phyloP scores from a whole-genome alignment of 768 basidiomycete genomes.

The Tulasnella sp. region DNA sequence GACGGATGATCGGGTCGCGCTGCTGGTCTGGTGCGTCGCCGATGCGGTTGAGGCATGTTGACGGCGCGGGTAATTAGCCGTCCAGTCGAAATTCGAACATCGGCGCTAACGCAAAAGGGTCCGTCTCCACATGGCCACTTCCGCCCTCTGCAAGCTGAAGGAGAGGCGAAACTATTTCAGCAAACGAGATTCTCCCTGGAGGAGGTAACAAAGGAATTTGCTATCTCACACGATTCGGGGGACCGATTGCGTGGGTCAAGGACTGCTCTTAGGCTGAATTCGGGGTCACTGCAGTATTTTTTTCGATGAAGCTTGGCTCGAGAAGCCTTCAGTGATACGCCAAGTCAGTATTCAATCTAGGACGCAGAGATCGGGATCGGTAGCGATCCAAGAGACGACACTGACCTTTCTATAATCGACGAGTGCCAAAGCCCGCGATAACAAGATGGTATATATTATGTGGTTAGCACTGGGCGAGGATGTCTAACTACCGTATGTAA shows the following conservation, averaged over 20 bases:
- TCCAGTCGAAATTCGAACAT: background rate
- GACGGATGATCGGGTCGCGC: background rate
- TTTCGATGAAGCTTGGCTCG: no score
- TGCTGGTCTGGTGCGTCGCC: background rate
- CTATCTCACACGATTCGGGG: no score
- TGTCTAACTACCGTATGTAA: background rate
- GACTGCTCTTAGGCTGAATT: no score
- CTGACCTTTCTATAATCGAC: background rate
- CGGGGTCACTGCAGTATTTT: no score
- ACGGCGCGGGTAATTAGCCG: background rate
- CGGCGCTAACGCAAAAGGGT: background rate
- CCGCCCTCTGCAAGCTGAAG: no score
- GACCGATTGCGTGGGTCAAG: no score
- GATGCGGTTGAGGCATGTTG: background rate
- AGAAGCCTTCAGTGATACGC: no score
- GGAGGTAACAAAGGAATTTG: no score
- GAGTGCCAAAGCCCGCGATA: background rate
- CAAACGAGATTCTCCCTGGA: no score
- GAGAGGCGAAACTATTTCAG: no score
- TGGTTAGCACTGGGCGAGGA: background rate
- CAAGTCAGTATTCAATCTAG: background rate
- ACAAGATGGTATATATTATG: background rate
- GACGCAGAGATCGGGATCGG: background rate
- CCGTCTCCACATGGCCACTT: no score
- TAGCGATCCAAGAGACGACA: background rate